These are phyloP conservation scores for Cryphonectria parasitica DNA, from an alignment of 2,329 filamentous ascomycete genomes.

Conservation along the genomic window DNA sequence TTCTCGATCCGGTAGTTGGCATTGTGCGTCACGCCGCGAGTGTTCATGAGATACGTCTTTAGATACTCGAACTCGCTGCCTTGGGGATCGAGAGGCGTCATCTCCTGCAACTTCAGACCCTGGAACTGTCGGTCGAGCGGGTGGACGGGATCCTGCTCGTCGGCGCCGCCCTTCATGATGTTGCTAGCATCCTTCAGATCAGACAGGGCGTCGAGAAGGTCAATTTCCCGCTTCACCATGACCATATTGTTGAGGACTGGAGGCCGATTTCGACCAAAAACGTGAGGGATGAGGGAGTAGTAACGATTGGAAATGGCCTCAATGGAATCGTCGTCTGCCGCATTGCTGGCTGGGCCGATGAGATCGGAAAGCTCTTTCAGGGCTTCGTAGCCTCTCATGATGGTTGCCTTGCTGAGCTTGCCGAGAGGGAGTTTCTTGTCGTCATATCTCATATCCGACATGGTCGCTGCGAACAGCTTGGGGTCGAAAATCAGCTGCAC, in stretches of 20 bases:
- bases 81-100: conserved; percentile 66
- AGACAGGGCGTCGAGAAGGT: conserved; percentile 77
- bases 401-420: conserved; percentile 79
- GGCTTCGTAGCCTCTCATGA: conserved; percentile 73
- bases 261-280: conserved; percentile 74
- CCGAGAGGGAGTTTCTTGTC: conserved; percentile 79
- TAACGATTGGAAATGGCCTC: conserved; percentile 75
- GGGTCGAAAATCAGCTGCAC: conserved; percentile 86
- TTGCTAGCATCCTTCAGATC: conserved; percentile 84
- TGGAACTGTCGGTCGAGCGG: conserved; percentile 73
- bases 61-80: conserved; percentile 69
- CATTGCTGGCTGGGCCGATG: conserved; percentile 59
- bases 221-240: conserved; percentile 74
- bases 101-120: conserved; percentile 73
- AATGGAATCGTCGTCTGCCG: conserved; percentile 43
- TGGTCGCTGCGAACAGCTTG: conserved; percentile 68
- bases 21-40: conserved; percentile 69
- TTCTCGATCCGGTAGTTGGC: conserved; percentile 65
- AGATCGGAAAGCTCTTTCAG: conserved; percentile 76
- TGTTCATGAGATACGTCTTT: conserved; percentile 67
- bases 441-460: conserved; percentile 72
- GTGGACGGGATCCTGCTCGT: conserved; percentile 58
- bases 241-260: conserved; percentile 63
- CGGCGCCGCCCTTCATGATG: conserved; percentile 71
- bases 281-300: conserved; percentile 82